Evolutionary conservation across 306 rosid genomes (phyloP).

Genomic region (Erythrophleum fordii): DNA sequence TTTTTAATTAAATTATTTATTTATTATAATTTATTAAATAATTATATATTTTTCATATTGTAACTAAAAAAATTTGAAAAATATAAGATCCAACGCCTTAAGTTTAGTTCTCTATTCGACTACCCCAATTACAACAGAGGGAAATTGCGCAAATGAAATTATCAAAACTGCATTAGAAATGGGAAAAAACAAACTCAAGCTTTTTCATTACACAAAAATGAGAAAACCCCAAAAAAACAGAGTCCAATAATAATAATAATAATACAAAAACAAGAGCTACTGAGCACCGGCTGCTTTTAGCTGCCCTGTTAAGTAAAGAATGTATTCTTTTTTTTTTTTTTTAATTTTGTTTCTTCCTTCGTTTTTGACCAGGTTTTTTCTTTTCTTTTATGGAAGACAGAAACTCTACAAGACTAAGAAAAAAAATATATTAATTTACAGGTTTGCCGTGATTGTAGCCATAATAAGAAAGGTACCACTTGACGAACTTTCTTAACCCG

Average conservation of each 20-base stretch:
- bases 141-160: background rate
- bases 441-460: constrained; percentile 39
- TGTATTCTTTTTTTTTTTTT: background rate
- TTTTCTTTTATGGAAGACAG: background rate
- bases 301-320: constrained; percentile 19
- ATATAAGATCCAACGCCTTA: too few relatives aligned
- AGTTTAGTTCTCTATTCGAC: too few relatives aligned
- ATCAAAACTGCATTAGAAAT: background rate
- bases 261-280: constrained; percentile 6
- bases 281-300: constrained; percentile 15
- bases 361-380: background rate
- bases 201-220: background rate
- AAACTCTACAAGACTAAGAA: background rate
- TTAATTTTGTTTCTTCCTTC: background rate
- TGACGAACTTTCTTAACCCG: constrained; percentile 67
- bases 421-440: background rate
- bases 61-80: too few relatives aligned
- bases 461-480: constrained; percentile 70
- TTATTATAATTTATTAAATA: too few relatives aligned
- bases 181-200: background rate
- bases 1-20: too few relatives aligned
- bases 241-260: background rate
- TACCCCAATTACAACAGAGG: too few relatives aligned
- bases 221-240: background rate
- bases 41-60: too few relatives aligned